Conservation (phyloP, 169 alveolate genomes). For the Cryptosporidium felis region DNA sequence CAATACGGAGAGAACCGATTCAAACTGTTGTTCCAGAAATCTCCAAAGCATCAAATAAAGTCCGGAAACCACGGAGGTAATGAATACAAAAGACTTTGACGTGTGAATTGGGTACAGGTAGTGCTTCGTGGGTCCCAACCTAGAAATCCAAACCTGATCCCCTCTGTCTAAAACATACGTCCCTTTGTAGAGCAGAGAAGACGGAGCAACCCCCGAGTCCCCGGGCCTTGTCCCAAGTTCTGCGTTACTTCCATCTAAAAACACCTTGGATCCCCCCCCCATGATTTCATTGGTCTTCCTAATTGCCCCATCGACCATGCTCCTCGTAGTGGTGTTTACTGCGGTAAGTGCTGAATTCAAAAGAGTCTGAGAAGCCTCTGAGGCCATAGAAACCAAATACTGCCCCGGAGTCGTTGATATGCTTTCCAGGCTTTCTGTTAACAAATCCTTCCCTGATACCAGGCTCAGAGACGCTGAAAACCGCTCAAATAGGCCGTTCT, state of each 20-base stretch:
- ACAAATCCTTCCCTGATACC: neutral
- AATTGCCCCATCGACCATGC: neutral
- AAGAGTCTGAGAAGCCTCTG: slow-evolving; percentile 6
- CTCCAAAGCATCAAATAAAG: slow-evolving; percentile 75
- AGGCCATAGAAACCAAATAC: slow-evolving; percentile 37
- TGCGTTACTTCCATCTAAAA: neutral
- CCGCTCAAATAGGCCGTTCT: neutral
- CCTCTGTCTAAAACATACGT: slow-evolving; percentile 42
- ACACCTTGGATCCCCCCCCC: neutral
- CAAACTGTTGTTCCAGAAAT: slow-evolving; percentile 73
- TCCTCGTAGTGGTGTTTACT: slow-evolving; percentile 1
- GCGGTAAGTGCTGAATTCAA: slow-evolving; percentile 4
- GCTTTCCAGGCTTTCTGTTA: slow-evolving; percentile 15
- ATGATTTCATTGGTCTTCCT: neutral
- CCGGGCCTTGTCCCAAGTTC: neutral
- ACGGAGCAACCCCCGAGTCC: neutral
- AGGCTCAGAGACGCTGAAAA: neutral
- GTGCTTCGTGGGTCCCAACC: slow-evolving; percentile 73
- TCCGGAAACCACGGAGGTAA: slow-evolving; percentile 75
- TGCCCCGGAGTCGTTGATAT: slow-evolving; percentile 55
- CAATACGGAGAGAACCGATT: slow-evolving; percentile 63
- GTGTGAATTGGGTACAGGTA: slow-evolving; percentile 75
- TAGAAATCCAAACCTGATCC: slow-evolving; percentile 31
- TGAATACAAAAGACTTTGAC: slow-evolving; percentile 73
- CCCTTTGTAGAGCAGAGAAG: slow-evolving; percentile 27